Conservation (phyloP, 192 early-diverging fungal genomes). For the Phycomyces blakesleeanus region DNA sequence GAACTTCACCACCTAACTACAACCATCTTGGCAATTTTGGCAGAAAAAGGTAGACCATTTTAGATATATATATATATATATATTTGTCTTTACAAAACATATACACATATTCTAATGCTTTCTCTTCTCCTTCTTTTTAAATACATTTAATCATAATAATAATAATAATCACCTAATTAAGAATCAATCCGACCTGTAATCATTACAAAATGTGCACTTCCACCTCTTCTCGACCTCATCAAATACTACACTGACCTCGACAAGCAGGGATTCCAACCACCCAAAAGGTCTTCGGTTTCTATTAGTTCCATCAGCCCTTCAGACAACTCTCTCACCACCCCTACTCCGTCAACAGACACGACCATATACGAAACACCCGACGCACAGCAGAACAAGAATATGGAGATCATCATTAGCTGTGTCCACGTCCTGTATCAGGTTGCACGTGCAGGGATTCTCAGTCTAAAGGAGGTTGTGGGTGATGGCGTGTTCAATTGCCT, state of each 20-base stretch:
- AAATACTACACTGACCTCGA: slow-evolving; percentile 11
- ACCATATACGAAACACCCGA: no score
- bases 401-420: slow-evolving; percentile 12
- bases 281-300: background rate
- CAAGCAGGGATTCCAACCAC: background rate
- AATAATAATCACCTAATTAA: no score
- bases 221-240: slow-evolving; percentile 39
- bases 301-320: background rate
- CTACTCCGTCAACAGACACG: background rate
- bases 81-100: no score
- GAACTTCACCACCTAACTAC: slow-evolving; percentile 48
- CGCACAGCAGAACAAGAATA: background rate
- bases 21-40: slow-evolving; percentile 42
- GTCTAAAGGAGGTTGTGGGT: slow-evolving; percentile 5
- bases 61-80: no score
- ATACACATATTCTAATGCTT: no score
- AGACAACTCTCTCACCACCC: background rate
- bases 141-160: no score
- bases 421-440: slow-evolving; percentile 14
- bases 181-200: slow-evolving; percentile 45
- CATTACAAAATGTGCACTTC: slow-evolving; percentile 48
- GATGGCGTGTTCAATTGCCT: slow-evolving; percentile 10
- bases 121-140: no score
- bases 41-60: slow-evolving; percentile 52
- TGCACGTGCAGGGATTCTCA: slow-evolving; percentile 13